Evolutionary conservation across 768 basidiomycete genomes (phyloP).

Genomic region (Sistotremastrum niveocremeum): DNA sequence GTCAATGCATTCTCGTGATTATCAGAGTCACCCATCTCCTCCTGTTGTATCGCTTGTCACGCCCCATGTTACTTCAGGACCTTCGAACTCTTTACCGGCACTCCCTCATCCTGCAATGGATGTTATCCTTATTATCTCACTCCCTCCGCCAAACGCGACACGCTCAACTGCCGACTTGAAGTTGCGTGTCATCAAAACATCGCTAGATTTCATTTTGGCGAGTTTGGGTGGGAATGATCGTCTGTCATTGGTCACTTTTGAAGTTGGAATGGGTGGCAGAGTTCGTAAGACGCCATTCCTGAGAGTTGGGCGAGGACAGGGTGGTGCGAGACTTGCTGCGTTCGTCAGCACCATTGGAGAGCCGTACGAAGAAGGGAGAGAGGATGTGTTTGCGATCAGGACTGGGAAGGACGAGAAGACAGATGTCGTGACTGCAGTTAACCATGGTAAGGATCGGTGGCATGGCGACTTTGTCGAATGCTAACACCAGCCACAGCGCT

Average conservation of each 20-base stretch:
- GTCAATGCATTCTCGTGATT: too few species aligned
- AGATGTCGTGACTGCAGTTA: constrained; percentile 97
- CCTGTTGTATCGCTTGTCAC: constrained; percentile 29
- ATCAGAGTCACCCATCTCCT: too few species aligned
- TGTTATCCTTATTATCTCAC: constrained; percentile 80
- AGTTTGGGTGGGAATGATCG: constrained; percentile 69
- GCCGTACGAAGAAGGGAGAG: constrained; percentile 22
- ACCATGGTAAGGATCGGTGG: constrained; percentile 49
- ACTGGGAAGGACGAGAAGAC: constrained; percentile 85
- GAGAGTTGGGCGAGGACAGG: constrained; percentile 50
- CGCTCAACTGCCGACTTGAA: constrained; percentile 79
- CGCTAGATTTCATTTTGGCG: constrained; percentile 76
- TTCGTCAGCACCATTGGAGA: constrained; percentile 63
- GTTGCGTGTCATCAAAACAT: constrained; percentile 74
- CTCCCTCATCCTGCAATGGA: constrained; percentile 82
- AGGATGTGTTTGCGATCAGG: constrained; percentile 53
- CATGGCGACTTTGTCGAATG: background rate
- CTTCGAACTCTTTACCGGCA: constrained; percentile 70
- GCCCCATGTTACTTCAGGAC: constrained; percentile 58
- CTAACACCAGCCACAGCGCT: constrained; percentile 38
- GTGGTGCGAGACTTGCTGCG: constrained; percentile 53
- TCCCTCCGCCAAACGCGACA: constrained; percentile 59
- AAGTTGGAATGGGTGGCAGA: constrained; percentile 68
- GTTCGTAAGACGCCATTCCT: constrained; percentile 94
- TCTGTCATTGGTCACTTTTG: constrained; percentile 83